Percentiles rank a stretch among this genome's conserved stretches.
These are phyloP conservation scores for Plasmopara viticola DNA, from an alignment of 352 stramenopile genomes.

Conservation along the genomic window DNA sequence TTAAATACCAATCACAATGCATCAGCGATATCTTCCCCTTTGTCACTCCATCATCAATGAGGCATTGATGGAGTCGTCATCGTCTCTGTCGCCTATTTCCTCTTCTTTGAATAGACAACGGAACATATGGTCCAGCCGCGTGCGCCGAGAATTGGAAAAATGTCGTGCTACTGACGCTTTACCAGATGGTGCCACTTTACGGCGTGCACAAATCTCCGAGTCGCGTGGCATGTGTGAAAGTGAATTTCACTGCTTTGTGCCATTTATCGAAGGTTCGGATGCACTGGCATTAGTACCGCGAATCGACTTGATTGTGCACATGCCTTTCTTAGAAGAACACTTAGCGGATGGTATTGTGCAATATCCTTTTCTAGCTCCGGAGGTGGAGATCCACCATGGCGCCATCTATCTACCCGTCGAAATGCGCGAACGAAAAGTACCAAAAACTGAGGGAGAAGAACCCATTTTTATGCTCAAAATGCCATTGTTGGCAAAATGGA, in stretches of 20 bases:
- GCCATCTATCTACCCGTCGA: constrained; percentile 47
- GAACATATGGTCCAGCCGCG: constrained; percentile 64
- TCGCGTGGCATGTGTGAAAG: constrained; percentile 32
- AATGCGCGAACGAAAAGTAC: constrained; percentile 26
- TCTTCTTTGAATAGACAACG: constrained; percentile 39
- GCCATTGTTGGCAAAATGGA: constrained; percentile 60
- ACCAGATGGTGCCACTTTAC: constrained; percentile 41
- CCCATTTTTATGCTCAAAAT: constrained; percentile 38
- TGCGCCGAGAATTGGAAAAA: constrained; percentile 72
- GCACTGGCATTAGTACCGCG: constrained; percentile 58
- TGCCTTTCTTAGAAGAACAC: constrained; percentile 40
- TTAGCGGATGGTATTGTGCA: constrained; percentile 31
- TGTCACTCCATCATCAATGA: constrained; percentile 10
- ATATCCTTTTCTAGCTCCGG: constrained; percentile 54
- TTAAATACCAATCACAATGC: constrained; percentile 13
- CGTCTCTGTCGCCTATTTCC: constrained; percentile 5
- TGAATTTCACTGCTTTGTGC: constrained; percentile 72
- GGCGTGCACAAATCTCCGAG: constrained; percentile 44
- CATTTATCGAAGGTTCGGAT: constrained; percentile 65
- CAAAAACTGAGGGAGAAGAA: constrained; percentile 11
- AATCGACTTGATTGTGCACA: constrained; percentile 43
- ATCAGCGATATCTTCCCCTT: constrained; percentile 8
- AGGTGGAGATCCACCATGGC: constrained; percentile 42
- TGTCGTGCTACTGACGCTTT: constrained; percentile 27
- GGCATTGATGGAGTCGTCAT: constrained; percentile 17